A percentile compares a stretch with the other conserved stretches of the same genome.
Conservation (phyloP, 164 flowering plant species). For the Litsea cubeba region DNA sequence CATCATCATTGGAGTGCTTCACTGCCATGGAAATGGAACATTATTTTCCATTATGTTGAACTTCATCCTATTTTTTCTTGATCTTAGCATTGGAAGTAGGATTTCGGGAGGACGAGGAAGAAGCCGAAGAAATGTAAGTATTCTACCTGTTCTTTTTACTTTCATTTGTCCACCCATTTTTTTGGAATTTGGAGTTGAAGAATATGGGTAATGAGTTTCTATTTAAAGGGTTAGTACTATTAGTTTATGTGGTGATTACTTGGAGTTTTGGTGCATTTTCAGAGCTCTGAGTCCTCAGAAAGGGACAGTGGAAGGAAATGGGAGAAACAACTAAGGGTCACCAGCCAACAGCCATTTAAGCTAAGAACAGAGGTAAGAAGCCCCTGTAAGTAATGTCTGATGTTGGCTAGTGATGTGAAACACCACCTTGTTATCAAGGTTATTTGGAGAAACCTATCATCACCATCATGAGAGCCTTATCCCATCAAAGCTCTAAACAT, state of each 20-base stretch:
- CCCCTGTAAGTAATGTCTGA: neutral
- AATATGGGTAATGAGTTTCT: constrained; percentile 1
- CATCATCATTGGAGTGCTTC: no score
- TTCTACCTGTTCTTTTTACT: neutral
- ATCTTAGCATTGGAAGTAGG: constrained; percentile 49
- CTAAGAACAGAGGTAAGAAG: constrained; percentile 76
- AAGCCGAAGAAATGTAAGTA: constrained; percentile 73
- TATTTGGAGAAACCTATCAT: no score
- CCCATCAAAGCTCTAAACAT: no score
- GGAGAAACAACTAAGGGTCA: constrained; percentile 59
- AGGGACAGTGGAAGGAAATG: constrained; percentile 51
- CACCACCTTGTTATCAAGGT: neutral
- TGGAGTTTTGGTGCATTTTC: constrained; percentile 4
- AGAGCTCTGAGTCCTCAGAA: constrained; percentile 75
- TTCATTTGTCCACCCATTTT: neutral
- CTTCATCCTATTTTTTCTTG: neutral
- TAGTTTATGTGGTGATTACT: neutral
- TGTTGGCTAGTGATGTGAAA: neutral
- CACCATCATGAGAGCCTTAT: no score
- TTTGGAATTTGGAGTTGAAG: neutral
- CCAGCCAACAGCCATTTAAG: constrained; percentile 74
- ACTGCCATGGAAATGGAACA: no score
- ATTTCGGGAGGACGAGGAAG: constrained; percentile 55
- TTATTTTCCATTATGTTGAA: neutral
- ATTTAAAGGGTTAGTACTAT: neutral